A percentile compares a stretch with the other conserved stretches of the same genome.
These are phyloP conservation scores for Asterophora lycoperdoides DNA, from an alignment of 768 basidiomycete genomes.

Conservation along the genomic window DNA sequence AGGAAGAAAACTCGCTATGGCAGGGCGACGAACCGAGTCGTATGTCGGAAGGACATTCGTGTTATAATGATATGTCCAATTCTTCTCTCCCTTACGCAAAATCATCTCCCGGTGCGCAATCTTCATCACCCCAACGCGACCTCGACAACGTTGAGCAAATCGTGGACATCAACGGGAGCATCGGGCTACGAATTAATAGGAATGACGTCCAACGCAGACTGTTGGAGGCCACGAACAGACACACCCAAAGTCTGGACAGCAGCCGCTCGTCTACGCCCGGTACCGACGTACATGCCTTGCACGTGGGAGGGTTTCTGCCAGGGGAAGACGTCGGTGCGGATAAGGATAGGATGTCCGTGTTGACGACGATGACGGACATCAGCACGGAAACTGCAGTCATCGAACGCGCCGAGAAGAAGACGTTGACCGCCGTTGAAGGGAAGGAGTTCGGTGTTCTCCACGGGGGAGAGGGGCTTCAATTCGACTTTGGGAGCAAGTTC, in stretches of 20 bases:
- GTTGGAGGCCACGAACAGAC: slow-evolving; percentile 27
- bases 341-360: slow-evolving; percentile 35
- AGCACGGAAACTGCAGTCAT: slow-evolving; percentile 50
- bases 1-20: neutral
- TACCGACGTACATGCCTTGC: neutral
- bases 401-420: slow-evolving; percentile 42
- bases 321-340: slow-evolving; percentile 20
- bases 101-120: slow-evolving; percentile 10
- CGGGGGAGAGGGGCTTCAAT: slow-evolving; percentile 27
- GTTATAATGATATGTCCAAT: neutral
- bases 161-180: neutral
- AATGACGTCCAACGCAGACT: slow-evolving; percentile 51
- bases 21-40: neutral
- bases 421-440: slow-evolving; percentile 21
- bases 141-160: neutral
- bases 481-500: slow-evolving; percentile 49
- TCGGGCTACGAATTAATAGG: slow-evolving; percentile 40
- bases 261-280: slow-evolving; percentile 7
- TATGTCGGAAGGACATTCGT: neutral
- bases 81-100: slow-evolving; percentile 1
- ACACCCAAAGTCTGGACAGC: slow-evolving; percentile 29
- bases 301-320: neutral
- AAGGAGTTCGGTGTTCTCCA: slow-evolving; percentile 31
- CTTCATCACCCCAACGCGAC: slow-evolving; percentile 2
- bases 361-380: slow-evolving; percentile 38